Evolutionary conservation across 2,329 filamentous ascomycete genomes (phyloP).

Genomic region (Colletotrichum destructivum): DNA sequence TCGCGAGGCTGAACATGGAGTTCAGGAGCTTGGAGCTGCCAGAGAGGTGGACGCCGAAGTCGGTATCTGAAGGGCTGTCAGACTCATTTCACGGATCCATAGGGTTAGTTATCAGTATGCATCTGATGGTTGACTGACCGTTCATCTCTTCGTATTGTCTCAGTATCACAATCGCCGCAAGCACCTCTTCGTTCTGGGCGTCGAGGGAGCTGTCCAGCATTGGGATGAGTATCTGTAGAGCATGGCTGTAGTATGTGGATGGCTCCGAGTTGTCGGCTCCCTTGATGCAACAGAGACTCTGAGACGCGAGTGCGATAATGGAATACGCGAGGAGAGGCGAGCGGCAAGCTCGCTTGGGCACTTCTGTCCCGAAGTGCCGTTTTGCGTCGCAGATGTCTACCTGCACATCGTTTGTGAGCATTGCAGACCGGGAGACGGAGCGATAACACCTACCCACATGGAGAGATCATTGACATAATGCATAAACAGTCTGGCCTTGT

Average conservation of each 20-base stretch:
- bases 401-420: slow-evolving; percentile 43
- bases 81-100: background rate
- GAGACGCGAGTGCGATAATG: slow-evolving; percentile 47
- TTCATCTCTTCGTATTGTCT: slow-evolving; percentile 59
- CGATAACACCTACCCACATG: slow-evolving; percentile 3
- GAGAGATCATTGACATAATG: slow-evolving; percentile 32
- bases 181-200: slow-evolving; percentile 55
- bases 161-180: slow-evolving; percentile 56
- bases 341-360: slow-evolving; percentile 56
- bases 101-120: too few relatives aligned
- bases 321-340: slow-evolving; percentile 55
- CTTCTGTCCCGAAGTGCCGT: slow-evolving; percentile 57
- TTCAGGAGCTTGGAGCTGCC: slow-evolving; percentile 48
- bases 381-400: slow-evolving; percentile 60
- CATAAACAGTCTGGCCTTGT: slow-evolving; percentile 31
- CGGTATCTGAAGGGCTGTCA: slow-evolving; percentile 41
- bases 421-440: too few relatives aligned
- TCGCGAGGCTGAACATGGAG: slow-evolving; percentile 47
- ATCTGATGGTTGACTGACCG: slow-evolving; percentile 41
- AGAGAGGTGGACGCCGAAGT: slow-evolving; percentile 48
- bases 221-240: slow-evolving; percentile 56
- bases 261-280: slow-evolving; percentile 50
- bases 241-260: slow-evolving; percentile 58
- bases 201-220: slow-evolving; percentile 53
- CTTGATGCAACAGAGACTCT: slow-evolving; percentile 44